phyloP scores from a whole-genome alignment of 1,139 yeast genomes.

The Suhomyces bokatorum region DNA sequence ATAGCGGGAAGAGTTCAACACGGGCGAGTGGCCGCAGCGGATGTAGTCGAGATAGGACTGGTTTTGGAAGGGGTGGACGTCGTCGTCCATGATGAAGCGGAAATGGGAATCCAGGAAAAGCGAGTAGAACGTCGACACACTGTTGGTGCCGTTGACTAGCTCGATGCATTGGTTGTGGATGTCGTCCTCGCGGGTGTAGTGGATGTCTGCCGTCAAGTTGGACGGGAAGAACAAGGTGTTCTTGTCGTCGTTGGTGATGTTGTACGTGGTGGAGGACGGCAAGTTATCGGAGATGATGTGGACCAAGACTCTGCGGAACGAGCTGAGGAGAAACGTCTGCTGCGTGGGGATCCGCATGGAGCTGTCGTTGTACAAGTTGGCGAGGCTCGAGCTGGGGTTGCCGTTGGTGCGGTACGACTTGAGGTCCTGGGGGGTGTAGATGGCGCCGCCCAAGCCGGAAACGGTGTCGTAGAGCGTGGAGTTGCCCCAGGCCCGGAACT shows the following conservation, averaged over 20 bases:
- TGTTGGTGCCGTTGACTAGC: slow-evolving; percentile 16
- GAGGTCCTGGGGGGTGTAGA: slow-evolving; percentile 33
- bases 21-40: slow-evolving; percentile 60
- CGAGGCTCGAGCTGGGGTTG: background rate
- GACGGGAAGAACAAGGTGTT: slow-evolving; percentile 22
- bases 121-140: slow-evolving; percentile 17
- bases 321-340: slow-evolving; percentile 41
- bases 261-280: slow-evolving; percentile 21
- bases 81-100: slow-evolving; percentile 39
- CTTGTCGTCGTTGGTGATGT: slow-evolving; percentile 23
- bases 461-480: slow-evolving; percentile 30
- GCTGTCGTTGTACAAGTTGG: slow-evolving; percentile 10
- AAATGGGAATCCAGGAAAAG: slow-evolving; percentile 32
- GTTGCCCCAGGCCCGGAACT: slow-evolving; percentile 25
- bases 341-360: slow-evolving; percentile 9
- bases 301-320: slow-evolving; percentile 43
- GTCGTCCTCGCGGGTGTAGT: slow-evolving; percentile 7
- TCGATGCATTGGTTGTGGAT: slow-evolving; percentile 8
- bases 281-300: slow-evolving; percentile 33
- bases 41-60: slow-evolving; percentile 36
- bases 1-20: slow-evolving; percentile 44
- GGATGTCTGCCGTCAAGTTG: slow-evolving; percentile 9
- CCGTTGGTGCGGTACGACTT: background rate
- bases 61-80: slow-evolving; percentile 31
- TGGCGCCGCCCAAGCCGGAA: slow-evolving; percentile 18